These are phyloP conservation scores for Endotrypanum monterogeii DNA, from an alignment of 208 protist species.

Conservation along the genomic window DNA sequence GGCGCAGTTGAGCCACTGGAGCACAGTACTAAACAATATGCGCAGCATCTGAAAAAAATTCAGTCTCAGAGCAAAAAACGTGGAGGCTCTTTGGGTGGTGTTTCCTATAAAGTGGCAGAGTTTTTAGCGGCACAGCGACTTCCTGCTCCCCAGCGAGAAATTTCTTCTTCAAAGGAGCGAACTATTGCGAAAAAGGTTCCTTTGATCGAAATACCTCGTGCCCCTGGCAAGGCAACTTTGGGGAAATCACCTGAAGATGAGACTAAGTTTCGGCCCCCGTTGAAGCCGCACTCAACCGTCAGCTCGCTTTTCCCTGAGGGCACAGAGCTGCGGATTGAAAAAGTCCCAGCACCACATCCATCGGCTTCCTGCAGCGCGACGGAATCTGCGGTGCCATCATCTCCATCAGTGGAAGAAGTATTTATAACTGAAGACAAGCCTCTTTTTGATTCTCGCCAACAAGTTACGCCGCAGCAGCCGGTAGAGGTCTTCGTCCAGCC, in stretches of 20 bases:
- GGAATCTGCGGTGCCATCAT: background rate
- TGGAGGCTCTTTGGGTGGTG: conserved; percentile 72
- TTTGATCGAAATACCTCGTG: conserved; percentile 56
- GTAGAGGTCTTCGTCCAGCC: conserved; percentile 17
- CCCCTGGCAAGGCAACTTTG: conserved; percentile 1
- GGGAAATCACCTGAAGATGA: background rate
- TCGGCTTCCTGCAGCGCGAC: background rate
- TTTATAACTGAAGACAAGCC: conserved; percentile 53
- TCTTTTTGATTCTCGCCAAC: conserved; percentile 40
- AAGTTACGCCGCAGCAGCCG: background rate
- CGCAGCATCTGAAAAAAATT: conserved; percentile 80
- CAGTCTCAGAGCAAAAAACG: conserved; percentile 77
- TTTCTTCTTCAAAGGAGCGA: conserved; percentile 1
- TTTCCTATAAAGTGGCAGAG: conserved; percentile 86
- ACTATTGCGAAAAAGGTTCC: conserved; percentile 62
- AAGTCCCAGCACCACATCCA: background rate
- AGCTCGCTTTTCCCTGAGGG: background rate
- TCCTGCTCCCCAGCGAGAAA: conserved; percentile 20
- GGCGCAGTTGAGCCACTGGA: conserved; percentile 75
- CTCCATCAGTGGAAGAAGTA: conserved; percentile 30
- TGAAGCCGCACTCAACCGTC: background rate
- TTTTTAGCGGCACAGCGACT: conserved; percentile 75
- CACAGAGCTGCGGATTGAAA: background rate
- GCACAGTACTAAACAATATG: conserved; percentile 57
- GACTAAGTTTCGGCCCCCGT: background rate